Evolutionary conservation across 2,329 filamentous ascomycete species (phyloP).

Genomic region (Chrysoporthe deuterocubensis): DNA sequence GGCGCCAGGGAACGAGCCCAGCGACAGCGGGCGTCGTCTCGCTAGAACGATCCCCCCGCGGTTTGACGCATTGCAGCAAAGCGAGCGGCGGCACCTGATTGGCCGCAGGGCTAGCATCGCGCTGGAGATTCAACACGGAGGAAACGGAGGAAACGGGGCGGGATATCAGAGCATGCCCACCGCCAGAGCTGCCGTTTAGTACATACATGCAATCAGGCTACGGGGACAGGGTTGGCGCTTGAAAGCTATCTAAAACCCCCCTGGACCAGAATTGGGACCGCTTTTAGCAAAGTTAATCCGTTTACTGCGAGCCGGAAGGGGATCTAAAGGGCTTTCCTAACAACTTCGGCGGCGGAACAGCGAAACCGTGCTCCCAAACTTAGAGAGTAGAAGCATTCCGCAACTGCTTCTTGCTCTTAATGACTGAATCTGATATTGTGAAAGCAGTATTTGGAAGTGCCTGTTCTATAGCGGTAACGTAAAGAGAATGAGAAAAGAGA

Average conservation of each 20-base stretch:
- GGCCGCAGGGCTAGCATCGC: background rate
- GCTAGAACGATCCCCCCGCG: slow-evolving; percentile 1
- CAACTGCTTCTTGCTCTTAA: background rate
- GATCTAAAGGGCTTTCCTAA: background rate
- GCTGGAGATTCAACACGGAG: background rate
- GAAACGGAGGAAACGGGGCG: too few species aligned
- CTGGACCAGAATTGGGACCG: background rate
- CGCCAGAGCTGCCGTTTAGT: background rate
- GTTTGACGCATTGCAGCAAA: slow-evolving; percentile 25
- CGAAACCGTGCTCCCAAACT: background rate
- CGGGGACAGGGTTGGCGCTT: too few species aligned
- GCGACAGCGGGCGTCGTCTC: background rate
- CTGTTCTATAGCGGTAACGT: too few species aligned
- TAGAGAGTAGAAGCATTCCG: background rate
- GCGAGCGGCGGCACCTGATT: slow-evolving; percentile 11
- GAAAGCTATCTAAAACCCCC: background rate
- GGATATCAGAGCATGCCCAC: background rate
- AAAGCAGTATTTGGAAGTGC: background rate
- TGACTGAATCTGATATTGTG: background rate
- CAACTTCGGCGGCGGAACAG: background rate
- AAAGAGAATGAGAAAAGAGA: too few species aligned
- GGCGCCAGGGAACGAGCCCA: background rate
- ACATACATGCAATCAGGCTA: background rate
- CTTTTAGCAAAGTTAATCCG: background rate
- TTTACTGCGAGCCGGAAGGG: background rate